Percentiles rank a stretch among this genome's conserved stretches.
These are phyloP conservation scores for Lathyrus tuberosus DNA, from an alignment of 306 rosid genomes.

Conservation along the genomic window DNA sequence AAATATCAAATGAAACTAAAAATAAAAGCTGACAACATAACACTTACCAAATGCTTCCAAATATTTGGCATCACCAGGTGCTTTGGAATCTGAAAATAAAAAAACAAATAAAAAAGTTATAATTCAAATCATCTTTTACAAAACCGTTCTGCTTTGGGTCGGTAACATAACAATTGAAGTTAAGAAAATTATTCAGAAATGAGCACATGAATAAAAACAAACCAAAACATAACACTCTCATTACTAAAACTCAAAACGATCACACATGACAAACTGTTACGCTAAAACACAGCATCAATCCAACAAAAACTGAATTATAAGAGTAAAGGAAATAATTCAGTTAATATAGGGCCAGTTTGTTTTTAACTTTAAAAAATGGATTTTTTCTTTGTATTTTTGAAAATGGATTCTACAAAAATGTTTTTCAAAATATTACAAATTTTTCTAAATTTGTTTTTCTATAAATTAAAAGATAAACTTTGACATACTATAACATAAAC, in stretches of 20 bases:
- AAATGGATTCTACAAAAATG: too few species aligned
- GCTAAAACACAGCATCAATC: neutral
- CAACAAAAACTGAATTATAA: conserved; percentile 29
- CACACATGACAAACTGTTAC: neutral
- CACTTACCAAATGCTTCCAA: conserved; percentile 83
- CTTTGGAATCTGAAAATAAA: conserved; percentile 77
- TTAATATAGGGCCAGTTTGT: too few species aligned
- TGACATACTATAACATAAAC: too few species aligned
- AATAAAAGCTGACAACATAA: conserved; percentile 31
- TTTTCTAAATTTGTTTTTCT: too few species aligned
- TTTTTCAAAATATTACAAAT: too few species aligned
- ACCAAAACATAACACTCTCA: conserved; percentile 14
- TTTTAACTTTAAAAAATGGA: too few species aligned
- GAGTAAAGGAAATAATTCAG: conserved; percentile 16
- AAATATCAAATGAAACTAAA: conserved; percentile 29
- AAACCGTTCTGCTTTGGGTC: conserved; percentile 9
- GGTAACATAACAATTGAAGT: neutral
- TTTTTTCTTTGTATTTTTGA: too few species aligned
- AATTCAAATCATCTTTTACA: conserved; percentile 18
- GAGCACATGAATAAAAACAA: conserved; percentile 22
- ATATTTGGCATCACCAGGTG: conserved; percentile 77
- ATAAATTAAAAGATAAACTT: too few species aligned
- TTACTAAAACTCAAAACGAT: conserved; percentile 14
- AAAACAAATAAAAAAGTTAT: conserved; percentile 26
- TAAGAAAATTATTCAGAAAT: neutral